Evolutionary conservation across 176 grass and related monocot species (phyloP).

Genomic region (Raddia distichophylla): DNA sequence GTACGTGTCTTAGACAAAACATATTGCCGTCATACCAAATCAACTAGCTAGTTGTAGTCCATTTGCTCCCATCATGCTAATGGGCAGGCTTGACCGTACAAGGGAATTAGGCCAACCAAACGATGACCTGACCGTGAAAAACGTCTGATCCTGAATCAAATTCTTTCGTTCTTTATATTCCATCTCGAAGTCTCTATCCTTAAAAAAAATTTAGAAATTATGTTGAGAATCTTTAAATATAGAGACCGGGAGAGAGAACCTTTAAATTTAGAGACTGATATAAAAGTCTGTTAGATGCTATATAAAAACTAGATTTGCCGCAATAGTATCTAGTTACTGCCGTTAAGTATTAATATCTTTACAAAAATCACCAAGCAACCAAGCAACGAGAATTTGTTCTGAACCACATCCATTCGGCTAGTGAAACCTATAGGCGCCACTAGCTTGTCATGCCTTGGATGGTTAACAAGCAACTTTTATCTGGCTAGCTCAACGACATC

Average conservation of each 20-base stretch:
- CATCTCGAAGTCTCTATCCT: no score
- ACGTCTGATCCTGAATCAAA: no score
- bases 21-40: slow-evolving; percentile 4
- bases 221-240: no score
- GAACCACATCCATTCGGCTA: not conserved
- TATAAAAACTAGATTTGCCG: no score
- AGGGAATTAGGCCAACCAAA: slow-evolving; percentile 41
- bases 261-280: no score
- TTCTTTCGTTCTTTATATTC: no score
- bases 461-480: not conserved
- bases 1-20: slow-evolving; percentile 13
- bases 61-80: not conserved
- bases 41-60: not conserved
- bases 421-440: not conserved
- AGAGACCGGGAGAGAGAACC: no score
- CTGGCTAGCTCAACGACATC: not conserved
- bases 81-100: not conserved
- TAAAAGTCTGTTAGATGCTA: no score
- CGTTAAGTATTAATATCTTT: not conserved
- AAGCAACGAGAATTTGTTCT: not conserved
- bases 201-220: no score
- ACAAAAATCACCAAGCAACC: no score
- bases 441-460: not conserved
- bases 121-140: not conserved
- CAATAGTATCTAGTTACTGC: not conserved